Base-by-base conservation (phyloP, 352 stramenopile genomes). In the Phytophthora tubulina region DNA sequence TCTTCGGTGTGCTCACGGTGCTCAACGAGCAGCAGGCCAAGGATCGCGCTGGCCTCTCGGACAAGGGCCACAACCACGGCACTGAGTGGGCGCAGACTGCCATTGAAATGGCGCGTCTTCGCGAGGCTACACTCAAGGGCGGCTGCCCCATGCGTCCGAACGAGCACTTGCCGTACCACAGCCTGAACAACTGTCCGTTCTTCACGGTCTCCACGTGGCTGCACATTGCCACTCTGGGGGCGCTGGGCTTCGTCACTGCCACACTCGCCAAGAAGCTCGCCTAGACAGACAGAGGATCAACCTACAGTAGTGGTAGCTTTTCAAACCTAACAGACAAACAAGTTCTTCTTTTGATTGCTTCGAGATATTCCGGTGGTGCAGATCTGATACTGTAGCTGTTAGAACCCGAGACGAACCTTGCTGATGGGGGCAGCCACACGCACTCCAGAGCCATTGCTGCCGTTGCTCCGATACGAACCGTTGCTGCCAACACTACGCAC, bases 81-180 rank as follows among this genome's bases (percentile, higher is more conserved):
- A 84, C 96, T 31, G 96, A 98, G 72, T 99, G 97, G 97, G 97
- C 94, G 36, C 97, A 98, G 82, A 99, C 95, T 27, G 97, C 97
- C 32, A 86, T 99, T 41, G 96, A 99, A 85, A 99, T 99, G 97
- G 97, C 86, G 6, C 82, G 97, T 56, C 79, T 99, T 64, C 90
- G 95, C 61, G 84, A 92, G 65, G 67, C 79, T 53, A 89, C 84
- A 52, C 60, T 79, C 58, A 76, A 78, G 36, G 80, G 74, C 33
- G 86, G 86, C 48, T 94, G 86, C 62, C 86, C 86, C 50, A 92
- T 94, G 84, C 86, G 84, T 44, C 65, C 74, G 36, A 78, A 78
- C 41, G 85, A 93, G 66, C 87, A 85, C 66, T 79, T 74, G 61
- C 88, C 88, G 6, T 88, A 95, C 81, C 84, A 93, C 73, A 88